Evolutionary conservation across 306 rosid genomes (phyloP), one percentile per base, ranked within the genome.

Genomic region (Citrullus amarus): DNA sequence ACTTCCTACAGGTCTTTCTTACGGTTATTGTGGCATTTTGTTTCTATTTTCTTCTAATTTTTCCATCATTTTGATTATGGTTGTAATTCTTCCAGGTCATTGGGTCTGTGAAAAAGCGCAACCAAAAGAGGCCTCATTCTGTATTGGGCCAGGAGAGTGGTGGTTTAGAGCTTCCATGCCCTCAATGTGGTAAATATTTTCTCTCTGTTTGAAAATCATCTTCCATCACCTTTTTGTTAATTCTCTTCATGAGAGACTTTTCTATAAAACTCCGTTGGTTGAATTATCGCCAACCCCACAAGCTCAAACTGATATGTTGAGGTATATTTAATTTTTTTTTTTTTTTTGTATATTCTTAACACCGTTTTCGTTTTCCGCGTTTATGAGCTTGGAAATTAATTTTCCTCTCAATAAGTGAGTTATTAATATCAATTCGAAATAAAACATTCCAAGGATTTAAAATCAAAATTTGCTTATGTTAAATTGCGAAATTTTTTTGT

Each of bases 131-230:
- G 88, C 80, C 84, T 39, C 18, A 57, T 77, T 71, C 89, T 34
- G 51, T 84, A 20, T 56, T 50, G 60, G 83, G 82, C 38, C 92
- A 85, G 77, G 89, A 82, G 56, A 85, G 63, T 74, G 86, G 78
- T 70, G 83, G 44, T 66, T 18, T 77, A 44, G 81, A 88, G 54
- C 85, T 83, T 84, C 92, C 82, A 18, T 94, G 97, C 82, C 92
- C 88, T 48, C 98, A 92, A 79, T 94, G 98, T 84, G 96, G 96
- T 90, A 92, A 90, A 82, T 39, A 76, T 58, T 51, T 53, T 16
- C 54, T 46, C 36, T 38, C 43, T 11, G 50, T 22, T 55, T 28
- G 25, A 73, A 50, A 73, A 13, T 25, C 56, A 46, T 71, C 58
- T 39, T 66, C 12, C 58, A 70, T 44, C 43, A 25, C 58, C 55